A percentile compares a stretch with the other conserved stretches of the same genome.
Evolutionary conservation across 2,329 filamentous ascomycete genomes (phyloP).

Genomic region (Sporothrix curviconia): DNA sequence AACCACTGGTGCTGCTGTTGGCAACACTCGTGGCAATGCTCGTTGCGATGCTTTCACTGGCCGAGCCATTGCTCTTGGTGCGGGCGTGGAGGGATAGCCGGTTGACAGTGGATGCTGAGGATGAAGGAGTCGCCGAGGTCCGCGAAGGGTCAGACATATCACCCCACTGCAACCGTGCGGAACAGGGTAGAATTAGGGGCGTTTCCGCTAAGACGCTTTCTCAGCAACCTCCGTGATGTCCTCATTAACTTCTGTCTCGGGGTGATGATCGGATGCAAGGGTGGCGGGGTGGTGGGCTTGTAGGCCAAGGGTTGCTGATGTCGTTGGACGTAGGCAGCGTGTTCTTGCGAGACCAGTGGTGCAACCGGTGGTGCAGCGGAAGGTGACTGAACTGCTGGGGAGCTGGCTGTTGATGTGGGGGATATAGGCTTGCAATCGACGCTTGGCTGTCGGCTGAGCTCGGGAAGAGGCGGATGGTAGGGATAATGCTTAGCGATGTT

Average conservation of each 20-base stretch:
- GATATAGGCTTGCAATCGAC: background rate
- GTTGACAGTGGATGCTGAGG: background rate
- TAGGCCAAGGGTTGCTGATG: conserved; percentile 13
- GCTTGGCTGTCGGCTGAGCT: background rate
- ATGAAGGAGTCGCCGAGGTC: background rate
- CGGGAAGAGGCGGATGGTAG: conserved; percentile 15
- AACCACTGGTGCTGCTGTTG: conserved; percentile 10
- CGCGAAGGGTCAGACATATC: background rate
- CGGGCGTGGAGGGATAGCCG: conserved; percentile 15
- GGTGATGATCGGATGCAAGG: background rate
- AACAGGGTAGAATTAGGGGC: background rate
- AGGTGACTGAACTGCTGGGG: background rate
- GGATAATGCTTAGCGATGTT: conserved; percentile 5
- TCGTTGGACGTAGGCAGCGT: background rate
- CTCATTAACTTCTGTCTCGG: background rate
- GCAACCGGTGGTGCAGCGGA: no score
- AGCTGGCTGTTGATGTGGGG: background rate
- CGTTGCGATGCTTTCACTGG: conserved; percentile 14
- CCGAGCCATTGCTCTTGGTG: conserved; percentile 17
- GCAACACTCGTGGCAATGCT: conserved; percentile 9
- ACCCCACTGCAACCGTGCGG: conserved; percentile 7
- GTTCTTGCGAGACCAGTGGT: background rate
- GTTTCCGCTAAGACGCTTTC: background rate
- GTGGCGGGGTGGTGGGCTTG: conserved; percentile 4
- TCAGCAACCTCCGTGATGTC: background rate